Base-by-base conservation (phyloP, 768 basidiomycete species). In the Butyriboletus loyo region DNA sequence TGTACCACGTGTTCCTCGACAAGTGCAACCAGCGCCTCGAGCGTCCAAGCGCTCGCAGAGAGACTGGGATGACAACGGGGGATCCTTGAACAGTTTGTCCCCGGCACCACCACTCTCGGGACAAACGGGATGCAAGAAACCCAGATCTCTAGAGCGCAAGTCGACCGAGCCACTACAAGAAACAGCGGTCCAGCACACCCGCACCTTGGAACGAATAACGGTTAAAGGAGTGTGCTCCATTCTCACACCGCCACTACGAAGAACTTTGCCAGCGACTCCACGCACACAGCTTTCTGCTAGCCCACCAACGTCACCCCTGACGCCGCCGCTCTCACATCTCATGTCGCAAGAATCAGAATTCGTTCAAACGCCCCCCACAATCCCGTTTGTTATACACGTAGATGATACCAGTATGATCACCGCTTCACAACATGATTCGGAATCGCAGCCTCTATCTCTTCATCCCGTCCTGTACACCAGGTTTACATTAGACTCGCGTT, bases 301-400 rank as follows among this genome's bases (percentile, higher is more conserved):
- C 46, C 66, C 60, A 45, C 62, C 49, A n/a, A 60, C 53, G 38
- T 70, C 51, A 58, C 67, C 72, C 32, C 62, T 71, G 15, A 66
- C 62, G 17, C 67, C 61, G 21, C 61, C 56, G 35, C 61, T 63
- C 27, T 66, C 59, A 8, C 60, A 53, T 28, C 28, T 55, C 21
- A 52, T 68, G 50, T 79, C 80, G 7, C 77, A 81, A 60, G 76
- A 75, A 27, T 72, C 75, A 3, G 77, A 79, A 19, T 64, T 67
- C 48, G 66, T 83, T 49, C 71, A 75, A 39, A 81, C 84, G 1
- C 83, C 85, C 11, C 49, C 77, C 28, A 71, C 35, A 31, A 50
- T 58, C 46, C 67, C 69, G 14, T 56, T 66, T 28, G 53, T 58
- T 37, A 45, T 66, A 74, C 66, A 65, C 28, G 55, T 71, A 27